Evolutionary conservation across 257 asterid genomes (phyloP), one percentile per base, ranked within the genome.

Genomic region (Prunella vulgaris): DNA sequence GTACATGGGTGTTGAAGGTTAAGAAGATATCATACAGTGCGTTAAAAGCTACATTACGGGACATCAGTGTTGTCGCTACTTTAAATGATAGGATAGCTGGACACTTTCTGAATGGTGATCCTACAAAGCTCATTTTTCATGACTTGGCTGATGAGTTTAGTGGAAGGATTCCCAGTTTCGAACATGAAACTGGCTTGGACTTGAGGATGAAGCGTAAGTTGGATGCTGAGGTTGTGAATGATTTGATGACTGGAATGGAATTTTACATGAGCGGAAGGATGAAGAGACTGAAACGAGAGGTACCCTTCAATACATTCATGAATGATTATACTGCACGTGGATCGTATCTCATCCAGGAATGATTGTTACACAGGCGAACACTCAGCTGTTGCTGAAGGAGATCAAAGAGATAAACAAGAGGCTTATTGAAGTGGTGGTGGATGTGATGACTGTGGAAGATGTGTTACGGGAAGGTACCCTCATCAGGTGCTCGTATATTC

Each of bases 391-490:
- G 53, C 53, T n/a, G 63, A 68, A 81, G 68, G 89, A 86, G 80
- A 77, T 86, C 76, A 65, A 68, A 69, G 88, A 84, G 58, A 77
- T 79, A 6, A 84, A 86, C 71, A 49, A 69, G 48, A 71, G 38
- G 73, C 79, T 80, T 27, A 69, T 84, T 49, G 89, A 86, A 40
- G 75, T 81, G 10, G 73, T 72, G 51, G 82, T 82, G 52, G 84
- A 86, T 44, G 81, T 78, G 60, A 63, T 80, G 49, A 66, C 63
- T 37, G 52, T 56, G 18, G 74, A 78, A 64, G 81, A 74, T 28
- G 68, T 75, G 64, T 49, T 65, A 24, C 35, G 15, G 68, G 52
- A 5, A 53, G 81, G 56, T 69, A 75, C 80, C 17, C 60, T 68
- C 13, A 27, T 84, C 58, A 71, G 74, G 60, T 84, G 79, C 65